These are phyloP conservation scores for Penicillium paradoxum DNA, from an alignment of 495 filamentous ascomycete genomes.

Conservation along the genomic window DNA sequence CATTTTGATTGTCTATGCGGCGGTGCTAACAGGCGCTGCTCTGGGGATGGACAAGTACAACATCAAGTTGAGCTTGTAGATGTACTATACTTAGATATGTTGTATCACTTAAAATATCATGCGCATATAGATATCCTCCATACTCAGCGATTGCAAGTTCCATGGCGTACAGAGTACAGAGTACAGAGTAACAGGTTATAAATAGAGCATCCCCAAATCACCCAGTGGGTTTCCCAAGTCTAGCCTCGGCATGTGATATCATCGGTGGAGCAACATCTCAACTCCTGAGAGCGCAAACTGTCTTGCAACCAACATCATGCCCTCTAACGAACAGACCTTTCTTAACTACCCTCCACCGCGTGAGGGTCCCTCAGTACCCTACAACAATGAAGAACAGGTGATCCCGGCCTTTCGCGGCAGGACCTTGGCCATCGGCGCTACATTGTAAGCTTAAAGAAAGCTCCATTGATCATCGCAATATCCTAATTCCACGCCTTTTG, in stretches of 20 bases:
- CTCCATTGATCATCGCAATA: not conserved
- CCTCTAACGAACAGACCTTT: slow-evolving; percentile 20
- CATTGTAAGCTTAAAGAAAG: slow-evolving; percentile 34
- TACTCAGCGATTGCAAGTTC: too few species aligned
- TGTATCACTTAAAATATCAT: slow-evolving; percentile 10
- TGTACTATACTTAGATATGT: slow-evolving; percentile 7
- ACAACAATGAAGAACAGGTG: slow-evolving; percentile 42
- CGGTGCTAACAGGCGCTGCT: slow-evolving; percentile 59
- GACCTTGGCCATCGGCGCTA: slow-evolving; percentile 46
- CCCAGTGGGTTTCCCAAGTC: too few species aligned
- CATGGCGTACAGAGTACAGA: too few species aligned
- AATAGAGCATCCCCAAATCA: too few species aligned
- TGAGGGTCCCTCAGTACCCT: slow-evolving; percentile 42
- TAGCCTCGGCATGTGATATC: slow-evolving; percentile 18
- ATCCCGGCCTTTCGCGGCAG: slow-evolving; percentile 53
- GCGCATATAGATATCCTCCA: not conserved
- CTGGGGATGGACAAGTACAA: slow-evolving; percentile 65
- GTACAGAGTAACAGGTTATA: too few species aligned
- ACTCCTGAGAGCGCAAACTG: not conserved
- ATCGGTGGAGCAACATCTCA: not conserved
- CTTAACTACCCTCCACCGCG: slow-evolving; percentile 42
- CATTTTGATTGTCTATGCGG: slow-evolving; percentile 68
- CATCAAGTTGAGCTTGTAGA: slow-evolving; percentile 64
- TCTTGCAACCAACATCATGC: slow-evolving; percentile 16
- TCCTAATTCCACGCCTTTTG: not conserved